Base-by-base conservation (phyloP, 257 asterid species). In the Ligustrum vulgare region DNA sequence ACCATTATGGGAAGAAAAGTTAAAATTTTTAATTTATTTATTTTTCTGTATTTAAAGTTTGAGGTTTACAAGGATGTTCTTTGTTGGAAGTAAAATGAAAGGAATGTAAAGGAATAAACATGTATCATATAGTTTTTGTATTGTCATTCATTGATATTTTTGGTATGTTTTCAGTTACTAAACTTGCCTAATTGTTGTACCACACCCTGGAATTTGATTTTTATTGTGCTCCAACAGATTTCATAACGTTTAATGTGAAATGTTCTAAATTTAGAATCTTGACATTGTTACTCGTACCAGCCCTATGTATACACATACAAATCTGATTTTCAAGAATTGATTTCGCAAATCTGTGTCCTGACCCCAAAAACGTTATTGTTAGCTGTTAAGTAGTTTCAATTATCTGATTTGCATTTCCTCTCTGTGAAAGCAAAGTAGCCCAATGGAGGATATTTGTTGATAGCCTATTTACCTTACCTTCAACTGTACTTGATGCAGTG, bases 401-500 rank as follows among this genome's bases (percentile, higher is more conserved):
- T 11, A 10, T 25, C 16, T 22, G 35, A 60, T 60, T 13, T 56
- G 0, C 67, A 60, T 22, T 22, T 60, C 33, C 35, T 25, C 7
- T 25, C 8, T 58, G 16, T 22, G 34, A 60, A 60, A 60, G 1
- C 8, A 35, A 58, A 58, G 65, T 58, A 58, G 2, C 33, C 9
- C 25, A 45, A 45, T 45, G 54, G 22, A 51, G 25, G 25, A 51
- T 51, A n/a, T 25, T 22, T 60, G 15, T 11, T 23, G 18, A 60
- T 25, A 25, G 35, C 67, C 32, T 60, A 10, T 60, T 25, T 25
- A 60, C n/a, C 1, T 60, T 8, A 13, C 35, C 34, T 22, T 60
- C 35, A 23, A 8, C 16, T 60, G 18, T 67, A 32, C 64, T 66
- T 75, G 60, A 49, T 75, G 77, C 92, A 95, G 99, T 72, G 99